phyloP scores from a whole-genome alignment of 2,329 filamentous ascomycete genomes.

The Hymenoscyphus occultus region DNA sequence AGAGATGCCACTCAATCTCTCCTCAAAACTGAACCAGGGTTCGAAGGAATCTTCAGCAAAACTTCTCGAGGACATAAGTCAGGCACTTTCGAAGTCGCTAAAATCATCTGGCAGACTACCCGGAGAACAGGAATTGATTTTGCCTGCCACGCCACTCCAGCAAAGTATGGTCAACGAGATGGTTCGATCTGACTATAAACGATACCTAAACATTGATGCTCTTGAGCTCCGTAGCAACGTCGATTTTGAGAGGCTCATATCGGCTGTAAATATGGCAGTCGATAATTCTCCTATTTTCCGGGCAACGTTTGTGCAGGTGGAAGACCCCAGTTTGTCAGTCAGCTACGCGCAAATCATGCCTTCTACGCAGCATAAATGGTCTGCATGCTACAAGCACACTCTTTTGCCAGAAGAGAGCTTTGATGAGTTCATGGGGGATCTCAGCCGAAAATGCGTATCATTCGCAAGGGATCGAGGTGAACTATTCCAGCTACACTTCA shows the following conservation, averaged over 20 bases:
- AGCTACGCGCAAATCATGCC: conserved; percentile 57
- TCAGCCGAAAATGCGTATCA: conserved; percentile 40
- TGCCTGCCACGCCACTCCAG: conserved; percentile 80
- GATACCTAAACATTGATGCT: conserved; percentile 85
- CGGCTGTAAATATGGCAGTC: conserved; percentile 62
- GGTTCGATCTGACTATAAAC: conserved; percentile 66
- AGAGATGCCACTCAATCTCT: conserved; percentile 48
- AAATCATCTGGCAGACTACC: conserved; percentile 38
- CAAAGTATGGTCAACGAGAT: conserved; percentile 85
- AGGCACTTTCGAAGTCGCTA: conserved; percentile 42
- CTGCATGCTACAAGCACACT: neutral
- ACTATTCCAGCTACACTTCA: conserved; percentile 51
- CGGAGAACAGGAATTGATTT: conserved; percentile 51
- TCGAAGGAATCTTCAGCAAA: conserved; percentile 11
- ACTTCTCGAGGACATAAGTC: conserved; percentile 30
- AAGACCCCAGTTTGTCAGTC: conserved; percentile 53
- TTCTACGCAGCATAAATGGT: conserved; percentile 1
- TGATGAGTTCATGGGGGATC: conserved; percentile 39
- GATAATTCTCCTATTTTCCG: conserved; percentile 66
- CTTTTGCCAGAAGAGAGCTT: conserved; percentile 15
- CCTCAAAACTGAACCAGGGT: conserved; percentile 14
- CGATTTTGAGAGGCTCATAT: conserved; percentile 54
- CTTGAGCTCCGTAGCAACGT: conserved; percentile 56
- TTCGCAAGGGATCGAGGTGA: conserved; percentile 38
- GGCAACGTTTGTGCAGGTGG: conserved; percentile 67